Evolutionary conservation across 2,329 filamentous ascomycete species (phyloP), one percentile per base, ranked within the genome.

Genomic region (Colletotrichum sublineola): DNA sequence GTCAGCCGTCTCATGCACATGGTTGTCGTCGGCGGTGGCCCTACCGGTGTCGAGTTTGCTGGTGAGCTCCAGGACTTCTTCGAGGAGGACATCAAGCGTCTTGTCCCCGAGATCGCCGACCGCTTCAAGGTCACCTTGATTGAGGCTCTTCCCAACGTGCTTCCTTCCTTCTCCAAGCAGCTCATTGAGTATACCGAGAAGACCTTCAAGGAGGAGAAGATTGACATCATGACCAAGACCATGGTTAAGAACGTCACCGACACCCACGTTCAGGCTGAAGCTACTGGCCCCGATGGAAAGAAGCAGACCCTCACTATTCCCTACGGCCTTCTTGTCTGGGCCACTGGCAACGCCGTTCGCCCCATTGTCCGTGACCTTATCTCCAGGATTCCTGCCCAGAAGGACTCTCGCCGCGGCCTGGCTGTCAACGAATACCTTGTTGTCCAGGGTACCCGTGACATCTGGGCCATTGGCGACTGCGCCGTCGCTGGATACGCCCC

Each of bases 11-110:
- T 99, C 78, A 89, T 99, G 82, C 96, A 98, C 88, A 98, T 98
- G 95, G 96, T 99, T 67, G 96, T 95, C 57, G 93, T 95, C 64
- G 93, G 96, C 77, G 96, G 96, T 85, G 96, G 96, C 72, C 96
- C 96, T 52, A 98, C 96, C 67, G 96, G 96, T 86, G 96, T 99
- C 76, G 96, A 99, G 85, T 99, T 99, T 80, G 96, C 96, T 75
- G 96, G 95, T 83, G 96, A 99, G 86, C 91, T 99, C 68, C 95
- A 97, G 84, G 96, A 99, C 83, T 99, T 99, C 87, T 98, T 99
- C 87, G 94, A 98, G 84, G 92, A 97, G 78, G 96, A 99, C 84
- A 92, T 99, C 83, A 95, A 94, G 89, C 98, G 98, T 87, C 95
- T 97, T 89, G 93, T 99, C 76, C 97, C 97, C 57, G 95, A 98